These are phyloP conservation scores for Spinacia oleracea DNA, from an alignment of 179 eudicot species.

Conservation along the genomic window DNA sequence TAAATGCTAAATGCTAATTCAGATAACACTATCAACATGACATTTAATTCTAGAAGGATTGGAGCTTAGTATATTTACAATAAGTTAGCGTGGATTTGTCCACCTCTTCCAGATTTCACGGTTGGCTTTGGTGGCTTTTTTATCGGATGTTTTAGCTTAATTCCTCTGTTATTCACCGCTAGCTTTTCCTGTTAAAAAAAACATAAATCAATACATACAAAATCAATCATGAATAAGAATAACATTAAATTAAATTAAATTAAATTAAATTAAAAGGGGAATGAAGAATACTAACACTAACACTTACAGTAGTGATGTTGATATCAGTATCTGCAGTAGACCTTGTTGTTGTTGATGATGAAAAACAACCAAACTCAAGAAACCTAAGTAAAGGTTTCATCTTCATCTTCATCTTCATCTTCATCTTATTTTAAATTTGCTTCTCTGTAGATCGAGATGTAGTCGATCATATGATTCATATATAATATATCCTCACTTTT, in stretches of 20 bases:
- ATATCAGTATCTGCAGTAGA: not conserved
- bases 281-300: no score
- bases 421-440: constrained; percentile 12
- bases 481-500: not conserved
- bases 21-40: not conserved
- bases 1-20: no score
- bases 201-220: no score
- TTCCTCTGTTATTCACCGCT: not conserved
- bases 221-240: no score
- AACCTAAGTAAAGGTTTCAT: constrained; percentile 19
- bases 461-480: no score
- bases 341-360: constrained; percentile 1
- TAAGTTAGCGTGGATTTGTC: constrained; percentile 23
- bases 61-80: not conserved
- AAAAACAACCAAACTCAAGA: constrained; percentile 21
- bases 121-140: constrained; percentile 23
- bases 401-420: constrained; percentile 14
- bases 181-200: constrained; percentile 12
- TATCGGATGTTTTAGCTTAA: not conserved
- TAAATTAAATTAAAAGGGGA: no score
- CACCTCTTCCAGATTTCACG: constrained; percentile 20
- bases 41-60: no score
- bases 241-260: no score
- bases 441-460: not conserved
- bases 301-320: constrained; percentile 23